Conservation (phyloP, 139 green algal species). For the Volvox reticuliferus region DNA sequence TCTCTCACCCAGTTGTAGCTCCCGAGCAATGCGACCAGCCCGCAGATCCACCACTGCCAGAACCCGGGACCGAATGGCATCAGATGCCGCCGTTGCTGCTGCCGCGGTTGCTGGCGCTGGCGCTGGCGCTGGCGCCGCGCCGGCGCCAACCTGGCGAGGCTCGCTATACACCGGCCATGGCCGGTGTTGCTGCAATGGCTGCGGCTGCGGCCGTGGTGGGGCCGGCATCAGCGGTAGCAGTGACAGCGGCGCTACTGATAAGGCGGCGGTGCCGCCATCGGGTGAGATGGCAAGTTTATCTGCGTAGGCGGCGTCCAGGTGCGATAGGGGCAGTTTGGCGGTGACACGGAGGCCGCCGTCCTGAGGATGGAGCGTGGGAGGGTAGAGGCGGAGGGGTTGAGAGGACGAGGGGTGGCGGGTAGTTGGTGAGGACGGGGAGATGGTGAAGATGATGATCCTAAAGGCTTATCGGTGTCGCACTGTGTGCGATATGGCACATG, state of each 20-base stretch:
- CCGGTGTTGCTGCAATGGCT: neutral
- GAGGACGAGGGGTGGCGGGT: neutral
- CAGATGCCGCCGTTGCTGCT: neutral
- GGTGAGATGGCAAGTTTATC: neutral
- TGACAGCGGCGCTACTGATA: neutral
- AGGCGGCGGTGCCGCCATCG: slow-evolving; percentile 20
- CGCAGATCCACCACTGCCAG: slow-evolving; percentile 27
- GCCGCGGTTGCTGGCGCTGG: too few species aligned
- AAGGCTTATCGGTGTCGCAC: too few species aligned
- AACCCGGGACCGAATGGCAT: neutral
- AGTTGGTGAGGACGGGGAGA: too few species aligned
- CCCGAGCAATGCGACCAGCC: neutral
- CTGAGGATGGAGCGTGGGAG: neutral
- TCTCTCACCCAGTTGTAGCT: slow-evolving; percentile 19
- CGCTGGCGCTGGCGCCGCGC: neutral
- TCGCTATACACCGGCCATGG: too few species aligned
- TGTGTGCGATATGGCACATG: too few species aligned
- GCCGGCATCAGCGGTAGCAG: neutral
- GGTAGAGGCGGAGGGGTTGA: neutral
- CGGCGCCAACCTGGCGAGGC: neutral
- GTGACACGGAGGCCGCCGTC: neutral
- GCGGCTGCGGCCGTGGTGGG: neutral
- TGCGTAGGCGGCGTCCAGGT: slow-evolving; percentile 1
- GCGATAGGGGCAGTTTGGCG: neutral
- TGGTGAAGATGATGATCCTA: too few species aligned